Conservation (phyloP, 305 asterid species). For the Rubia tinctorum region DNA sequence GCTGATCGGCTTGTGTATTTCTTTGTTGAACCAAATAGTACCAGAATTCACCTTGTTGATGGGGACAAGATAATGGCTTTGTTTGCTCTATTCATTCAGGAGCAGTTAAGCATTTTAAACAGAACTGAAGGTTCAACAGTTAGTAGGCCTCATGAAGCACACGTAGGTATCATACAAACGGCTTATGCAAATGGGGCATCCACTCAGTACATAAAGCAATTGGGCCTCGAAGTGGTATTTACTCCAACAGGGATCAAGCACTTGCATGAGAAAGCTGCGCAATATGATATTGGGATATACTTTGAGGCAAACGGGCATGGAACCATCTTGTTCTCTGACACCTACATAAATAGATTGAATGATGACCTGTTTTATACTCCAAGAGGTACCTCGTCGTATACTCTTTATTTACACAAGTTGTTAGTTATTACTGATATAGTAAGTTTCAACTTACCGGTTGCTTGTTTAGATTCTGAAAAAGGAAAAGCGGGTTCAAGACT, state of each 20-base stretch:
- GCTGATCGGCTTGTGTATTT: constrained; percentile 95
- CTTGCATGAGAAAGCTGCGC: constrained; percentile 88
- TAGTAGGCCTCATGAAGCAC: constrained; percentile 37
- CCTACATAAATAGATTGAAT: constrained; percentile 48
- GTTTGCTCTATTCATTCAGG: constrained; percentile 77
- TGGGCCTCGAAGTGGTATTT: constrained; percentile 70
- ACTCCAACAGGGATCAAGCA: constrained; percentile 94
- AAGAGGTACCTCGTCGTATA: constrained; percentile 40
- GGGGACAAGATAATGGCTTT: constrained; percentile 95
- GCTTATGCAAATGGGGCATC: constrained; percentile 99
- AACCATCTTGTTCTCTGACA: constrained; percentile 79
- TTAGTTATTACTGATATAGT: background rate
- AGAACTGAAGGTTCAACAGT: constrained; percentile 38
- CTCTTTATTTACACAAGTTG: constrained; percentile 3
- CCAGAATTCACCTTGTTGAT: constrained; percentile 75
- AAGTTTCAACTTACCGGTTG: constrained; percentile 9
- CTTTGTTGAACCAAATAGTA: constrained; percentile 44
- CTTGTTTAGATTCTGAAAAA: constrained; percentile 59
- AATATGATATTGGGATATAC: constrained; percentile 84
- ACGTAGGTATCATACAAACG: constrained; percentile 78
- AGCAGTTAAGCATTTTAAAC: constrained; percentile 55
- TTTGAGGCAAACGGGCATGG: constrained; percentile 99
- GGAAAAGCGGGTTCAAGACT: constrained; percentile 78
- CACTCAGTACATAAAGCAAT: constrained; percentile 68
- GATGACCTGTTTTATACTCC: constrained; percentile 50